Conservation (phyloP, 768 basidiomycete genomes). For the Termitomyces sp. region DNA sequence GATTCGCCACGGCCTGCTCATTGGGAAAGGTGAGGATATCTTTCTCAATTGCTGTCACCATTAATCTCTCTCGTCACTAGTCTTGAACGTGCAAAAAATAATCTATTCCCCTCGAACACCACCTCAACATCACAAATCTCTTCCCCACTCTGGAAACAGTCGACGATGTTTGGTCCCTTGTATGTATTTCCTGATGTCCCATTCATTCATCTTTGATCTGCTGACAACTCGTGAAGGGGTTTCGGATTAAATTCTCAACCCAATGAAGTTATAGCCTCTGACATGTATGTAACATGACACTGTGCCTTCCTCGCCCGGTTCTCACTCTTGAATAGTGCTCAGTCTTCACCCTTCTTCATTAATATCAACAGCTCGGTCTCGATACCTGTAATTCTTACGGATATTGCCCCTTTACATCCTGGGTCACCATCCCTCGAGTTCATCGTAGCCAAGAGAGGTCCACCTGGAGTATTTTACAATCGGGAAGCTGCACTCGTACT, state of each 20-base stretch:
- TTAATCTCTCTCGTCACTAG: conserved; percentile 21
- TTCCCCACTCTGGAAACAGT: conserved; percentile 36
- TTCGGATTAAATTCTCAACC: conserved; percentile 27
- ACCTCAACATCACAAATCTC: conserved; percentile 11
- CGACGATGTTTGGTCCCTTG: conserved; percentile 71
- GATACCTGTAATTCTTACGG: conserved; percentile 46
- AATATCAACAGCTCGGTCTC: conserved; percentile 47
- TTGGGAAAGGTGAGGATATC: conserved; percentile 22
- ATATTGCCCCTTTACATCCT: conserved; percentile 28
- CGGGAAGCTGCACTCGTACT: conserved; percentile 43
- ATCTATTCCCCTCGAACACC: conserved; percentile 40
- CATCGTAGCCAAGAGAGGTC: conserved; percentile 34
- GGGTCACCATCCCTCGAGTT: conserved; percentile 32
- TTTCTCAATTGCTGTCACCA: neutral
- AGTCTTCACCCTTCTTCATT: conserved; percentile 37
- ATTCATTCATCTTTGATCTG: neutral
- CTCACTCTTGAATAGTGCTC: conserved; percentile 18
- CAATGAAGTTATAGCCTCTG: conserved; percentile 5
- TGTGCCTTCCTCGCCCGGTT: neutral
- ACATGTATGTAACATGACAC: conserved; percentile 24
- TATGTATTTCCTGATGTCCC: conserved; percentile 5
- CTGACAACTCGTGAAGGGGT: conserved; percentile 23
- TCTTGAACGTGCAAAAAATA: conserved; percentile 39
- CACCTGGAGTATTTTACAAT: conserved; percentile 62
- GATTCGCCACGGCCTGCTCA: conserved; percentile 9